phyloP scores from a whole-genome alignment of 345 rosid species.

The Chamaenerion angustifolium region DNA sequence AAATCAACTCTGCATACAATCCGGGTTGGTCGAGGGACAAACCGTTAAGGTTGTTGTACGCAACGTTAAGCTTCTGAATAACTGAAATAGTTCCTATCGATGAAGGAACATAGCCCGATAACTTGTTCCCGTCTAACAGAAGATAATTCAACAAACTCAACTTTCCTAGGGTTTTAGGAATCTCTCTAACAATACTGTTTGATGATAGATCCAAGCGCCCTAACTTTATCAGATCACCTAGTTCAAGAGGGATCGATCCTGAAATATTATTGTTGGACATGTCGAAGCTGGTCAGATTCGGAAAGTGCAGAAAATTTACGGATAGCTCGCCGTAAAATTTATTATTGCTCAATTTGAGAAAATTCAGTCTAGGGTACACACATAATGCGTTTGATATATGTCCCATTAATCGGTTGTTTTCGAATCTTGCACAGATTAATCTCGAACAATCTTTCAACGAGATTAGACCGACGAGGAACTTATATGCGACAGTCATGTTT shows the following conservation, averaged over 20 bases:
- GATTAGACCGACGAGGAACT: slow-evolving; percentile 10
- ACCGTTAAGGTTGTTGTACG: slow-evolving; percentile 7
- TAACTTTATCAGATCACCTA: slow-evolving; percentile 3
- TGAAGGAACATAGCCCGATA: slow-evolving; percentile 5
- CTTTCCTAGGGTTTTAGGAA: slow-evolving; percentile 3
- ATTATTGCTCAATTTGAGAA: slow-evolving; percentile 8
- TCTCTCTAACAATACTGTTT: slow-evolving; percentile 1
- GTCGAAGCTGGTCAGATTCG: slow-evolving; percentile 4
- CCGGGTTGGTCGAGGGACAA: neutral
- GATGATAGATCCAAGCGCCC: slow-evolving; percentile 4
- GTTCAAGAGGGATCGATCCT: slow-evolving; percentile 7
- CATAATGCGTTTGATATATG: slow-evolving; percentile 5
- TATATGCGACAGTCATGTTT: neutral
- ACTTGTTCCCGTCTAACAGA: slow-evolving; percentile 4
- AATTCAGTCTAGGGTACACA: slow-evolving; percentile 4
- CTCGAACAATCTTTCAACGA: slow-evolving; percentile 16
- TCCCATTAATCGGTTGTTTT: slow-evolving; percentile 18
- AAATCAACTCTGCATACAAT: neutral
- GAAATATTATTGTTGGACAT: slow-evolving; percentile 6
- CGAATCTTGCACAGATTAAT: slow-evolving; percentile 8
- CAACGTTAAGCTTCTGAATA: neutral
- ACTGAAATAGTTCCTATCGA: slow-evolving; percentile 1
- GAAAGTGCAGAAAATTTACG: neutral
- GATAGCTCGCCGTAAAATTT: slow-evolving; percentile 3
- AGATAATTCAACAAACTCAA: neutral